Conservation (phyloP, 2,329 filamentous ascomycete species). For the Reticulascus tulasneorum region DNA sequence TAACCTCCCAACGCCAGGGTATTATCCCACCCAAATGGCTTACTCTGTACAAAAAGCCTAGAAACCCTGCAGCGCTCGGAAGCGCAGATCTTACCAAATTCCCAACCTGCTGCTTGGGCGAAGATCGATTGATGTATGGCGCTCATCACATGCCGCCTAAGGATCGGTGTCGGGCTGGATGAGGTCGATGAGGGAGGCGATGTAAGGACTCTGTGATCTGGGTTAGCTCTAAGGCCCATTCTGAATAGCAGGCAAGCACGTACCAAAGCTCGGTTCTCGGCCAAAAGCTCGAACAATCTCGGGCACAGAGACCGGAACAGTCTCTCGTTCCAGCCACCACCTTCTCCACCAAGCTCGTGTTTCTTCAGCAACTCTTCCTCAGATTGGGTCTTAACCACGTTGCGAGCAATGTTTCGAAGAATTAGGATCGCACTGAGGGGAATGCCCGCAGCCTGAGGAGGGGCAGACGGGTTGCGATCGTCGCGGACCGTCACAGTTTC, state of each 20-base stretch:
- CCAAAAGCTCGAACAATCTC: conserved; percentile 64
- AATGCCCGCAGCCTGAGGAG: conserved; percentile 67
- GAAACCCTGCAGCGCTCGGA: not conserved
- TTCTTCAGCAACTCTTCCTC: conserved; percentile 50
- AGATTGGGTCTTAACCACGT: conserved; percentile 57
- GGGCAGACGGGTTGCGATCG: conserved; percentile 53
- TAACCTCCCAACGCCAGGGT: conserved; percentile 14
- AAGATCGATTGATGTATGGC: not conserved
- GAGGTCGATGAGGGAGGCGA: conserved; percentile 8
- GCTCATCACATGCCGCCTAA: not conserved
- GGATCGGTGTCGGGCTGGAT: conserved; percentile 7
- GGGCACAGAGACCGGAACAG: conserved; percentile 64
- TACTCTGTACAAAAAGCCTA: too few relatives aligned
- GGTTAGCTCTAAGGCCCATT: not conserved
- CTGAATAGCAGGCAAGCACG: conserved; percentile 18
- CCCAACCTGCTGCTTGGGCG: not conserved
- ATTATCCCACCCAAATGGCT: conserved; percentile 11
- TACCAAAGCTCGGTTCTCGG: conserved; percentile 63
- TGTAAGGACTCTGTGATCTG: conserved; percentile 4
- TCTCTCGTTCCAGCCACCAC: conserved; percentile 61
- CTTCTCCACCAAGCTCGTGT: conserved; percentile 42
- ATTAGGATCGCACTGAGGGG: conserved; percentile 76
- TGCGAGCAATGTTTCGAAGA: conserved; percentile 72
- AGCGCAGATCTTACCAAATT: not conserved
- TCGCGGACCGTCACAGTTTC: conserved; percentile 54